phyloP scores from a whole-genome alignment of 306 rosid genomes.

The Canavalia gladiata region DNA sequence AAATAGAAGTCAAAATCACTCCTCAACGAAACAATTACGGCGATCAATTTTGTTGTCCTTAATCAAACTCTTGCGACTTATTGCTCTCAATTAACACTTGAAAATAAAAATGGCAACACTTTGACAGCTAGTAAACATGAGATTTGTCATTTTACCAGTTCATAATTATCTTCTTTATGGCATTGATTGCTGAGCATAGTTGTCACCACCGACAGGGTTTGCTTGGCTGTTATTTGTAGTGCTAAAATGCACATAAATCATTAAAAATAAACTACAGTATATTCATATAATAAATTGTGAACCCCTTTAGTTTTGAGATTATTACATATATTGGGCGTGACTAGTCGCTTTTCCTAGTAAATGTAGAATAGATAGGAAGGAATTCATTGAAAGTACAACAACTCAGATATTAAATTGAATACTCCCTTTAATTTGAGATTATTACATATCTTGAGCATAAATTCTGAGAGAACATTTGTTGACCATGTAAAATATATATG shows the following conservation, averaged over 20 bases:
- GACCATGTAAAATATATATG: slow-evolving; percentile 36
- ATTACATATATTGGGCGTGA: background rate
- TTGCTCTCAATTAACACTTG: background rate
- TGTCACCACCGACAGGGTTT: slow-evolving; percentile 4
- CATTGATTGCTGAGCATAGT: background rate
- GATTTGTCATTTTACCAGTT: background rate
- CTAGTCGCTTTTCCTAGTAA: background rate
- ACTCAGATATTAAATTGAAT: slow-evolving; percentile 9
- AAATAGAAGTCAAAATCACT: background rate
- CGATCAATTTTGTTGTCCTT: background rate
- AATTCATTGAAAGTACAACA: background rate
- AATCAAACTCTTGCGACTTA: background rate
- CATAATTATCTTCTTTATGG: background rate
- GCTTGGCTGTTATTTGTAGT: background rate
- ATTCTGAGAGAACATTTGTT: slow-evolving; percentile 13
- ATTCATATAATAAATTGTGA: background rate
- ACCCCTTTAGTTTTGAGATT: no score
- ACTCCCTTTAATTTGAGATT: slow-evolving; percentile 30
- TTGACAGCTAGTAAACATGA: background rate
- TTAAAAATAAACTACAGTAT: background rate
- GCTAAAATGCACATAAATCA: background rate
- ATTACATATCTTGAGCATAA: slow-evolving; percentile 40
- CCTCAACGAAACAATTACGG: background rate
- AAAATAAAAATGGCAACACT: background rate
- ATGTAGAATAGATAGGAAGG: background rate